Evolutionary conservation across 2,329 filamentous ascomycete genomes (phyloP), one percentile per base, ranked within the genome.

Genomic region (Ascochyta lentis): DNA sequence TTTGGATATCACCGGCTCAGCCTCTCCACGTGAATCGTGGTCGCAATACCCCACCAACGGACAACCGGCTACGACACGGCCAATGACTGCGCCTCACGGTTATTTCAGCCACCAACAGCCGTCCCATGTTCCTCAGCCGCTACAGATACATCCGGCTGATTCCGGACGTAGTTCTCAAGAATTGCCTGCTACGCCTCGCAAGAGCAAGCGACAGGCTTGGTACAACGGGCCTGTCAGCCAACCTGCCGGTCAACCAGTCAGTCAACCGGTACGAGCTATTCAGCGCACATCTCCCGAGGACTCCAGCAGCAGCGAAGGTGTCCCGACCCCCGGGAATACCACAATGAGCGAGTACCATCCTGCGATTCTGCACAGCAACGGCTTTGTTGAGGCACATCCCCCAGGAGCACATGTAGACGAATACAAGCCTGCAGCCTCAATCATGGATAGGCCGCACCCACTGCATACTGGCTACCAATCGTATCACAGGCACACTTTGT

Each of bases 161-260:
- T 59, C 69, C 66, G 61, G 62, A 68, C 61, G 68, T 67, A 73
- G 71, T 56, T 77, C 63, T 60, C 76, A 72, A 62, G 73, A 75
- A 54, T 70, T 57, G 33, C 73, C 75, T 31, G 78, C 81, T 9
- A 86, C 84, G 0, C 80, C 84, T 3, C 81, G 85, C 8, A 86
- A 85, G 59, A 79, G 78, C 27, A 90, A 89, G 68, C 83, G 89
- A 3, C 86, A 88, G 56, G 89, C 83, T 1, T 92, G 89, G 89
- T 91, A 91, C 65, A 86, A 90, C 54, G 83, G 82, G 10, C 82
- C 82, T 24, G 59, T 79, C 16, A 58, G 64, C 33, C 58, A 68
- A 12, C 82, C 82, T 22, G 58, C 78, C 15, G 57, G 64, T 33
- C 58, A 68, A 50, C 53, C 53, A 13, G 48, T 56, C 10, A 31